Base-by-base conservation (phyloP, 495 filamentous ascomycete species). In the Lasiosphaeriaceae sp. region DNA sequence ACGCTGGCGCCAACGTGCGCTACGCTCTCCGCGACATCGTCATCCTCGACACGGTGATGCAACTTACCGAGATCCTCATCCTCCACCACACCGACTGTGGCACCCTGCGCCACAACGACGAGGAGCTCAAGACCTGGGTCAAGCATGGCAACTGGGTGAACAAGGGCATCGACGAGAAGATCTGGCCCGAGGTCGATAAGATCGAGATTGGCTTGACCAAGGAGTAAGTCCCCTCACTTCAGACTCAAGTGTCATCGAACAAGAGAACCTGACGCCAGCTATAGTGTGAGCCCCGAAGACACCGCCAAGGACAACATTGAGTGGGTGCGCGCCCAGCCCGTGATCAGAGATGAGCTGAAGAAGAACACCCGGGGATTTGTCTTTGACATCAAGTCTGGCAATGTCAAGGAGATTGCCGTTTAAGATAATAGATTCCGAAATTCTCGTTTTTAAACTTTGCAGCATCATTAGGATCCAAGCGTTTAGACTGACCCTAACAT, bases 301-400 rank as follows among this genome's bases (percentile, higher is more conserved):
- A 69, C 61, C 53, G 68, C 67, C 22, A 59, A 50, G 35, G 62
- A 64, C 39, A 64, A 72, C 47, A 31, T 71, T 11, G 61, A 56
- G 0, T 58, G 66, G 47, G 41, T 71, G 3, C 59, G 54, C 29
- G 34, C 55, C 20, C 58, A 51, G 16, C 59, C 65, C 20, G 48
- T 69, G 16, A 44, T 72, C n/a, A 46, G 62, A 29, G 62, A 64
- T 24, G 55, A 64, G 50, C 49, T 71, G 21, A 54, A 48, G 29
- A 55, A 69, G 11, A 35, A 35, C 19, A 23, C 58, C 6, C 34
- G 22, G 21, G 70, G 69, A 1, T 69, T 62, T 44, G 56, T 72
- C 12, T 71, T 63, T 60, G 69, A 73, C 46, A 61, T 71, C 48
- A 69, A 73, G 62, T 71, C 65, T 21, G 71, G 69, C 11, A 37